Evolutionary conservation across 768 basidiomycete species (phyloP).

Genomic region (Kwoniella mangroviensis): DNA sequence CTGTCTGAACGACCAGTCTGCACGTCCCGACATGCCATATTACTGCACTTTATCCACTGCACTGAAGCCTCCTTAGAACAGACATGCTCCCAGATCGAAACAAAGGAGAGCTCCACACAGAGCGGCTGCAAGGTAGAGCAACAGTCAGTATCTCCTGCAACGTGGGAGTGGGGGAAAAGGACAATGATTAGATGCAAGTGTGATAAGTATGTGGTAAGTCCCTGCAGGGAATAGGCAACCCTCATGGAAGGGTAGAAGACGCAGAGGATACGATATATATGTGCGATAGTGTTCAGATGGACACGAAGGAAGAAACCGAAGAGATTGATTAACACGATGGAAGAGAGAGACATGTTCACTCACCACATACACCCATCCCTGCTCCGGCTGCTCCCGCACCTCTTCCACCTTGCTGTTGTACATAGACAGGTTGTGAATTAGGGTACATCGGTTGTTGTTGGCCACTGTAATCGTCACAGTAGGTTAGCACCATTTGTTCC

Average conservation of each 20-base stretch:
- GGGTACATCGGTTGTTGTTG: slow-evolving; percentile 33
- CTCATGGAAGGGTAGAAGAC: too few species aligned
- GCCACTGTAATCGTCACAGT: slow-evolving; percentile 8
- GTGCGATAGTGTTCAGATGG: not conserved
- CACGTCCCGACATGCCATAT: not conserved
- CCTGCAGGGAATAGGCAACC: too few species aligned
- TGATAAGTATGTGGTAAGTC: too few species aligned
- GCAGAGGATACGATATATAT: too few species aligned
- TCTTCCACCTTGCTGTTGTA: slow-evolving; percentile 12
- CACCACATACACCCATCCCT: slow-evolving; percentile 20
- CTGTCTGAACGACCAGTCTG: too few species aligned
- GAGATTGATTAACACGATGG: too few species aligned
- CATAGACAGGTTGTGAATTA: slow-evolving; percentile 27
- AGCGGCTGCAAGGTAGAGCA: slow-evolving; percentile 12
- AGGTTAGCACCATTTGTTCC: not conserved
- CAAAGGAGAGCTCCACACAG: slow-evolving; percentile 28
- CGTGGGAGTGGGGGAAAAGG: too few species aligned
- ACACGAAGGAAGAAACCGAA: too few species aligned
- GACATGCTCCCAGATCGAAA: slow-evolving; percentile 27
- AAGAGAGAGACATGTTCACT: not conserved
- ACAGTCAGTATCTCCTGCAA: not conserved
- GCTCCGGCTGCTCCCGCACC: slow-evolving; percentile 19
- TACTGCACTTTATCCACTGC: not conserved
- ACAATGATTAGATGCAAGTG: too few species aligned
- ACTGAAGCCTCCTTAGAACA: slow-evolving; percentile 1